Percentiles rank a stretch among this genome's conserved stretches.
phyloP scores from a whole-genome alignment of 108 stramenopile genomes.

The Nitzschia palea region DNA sequence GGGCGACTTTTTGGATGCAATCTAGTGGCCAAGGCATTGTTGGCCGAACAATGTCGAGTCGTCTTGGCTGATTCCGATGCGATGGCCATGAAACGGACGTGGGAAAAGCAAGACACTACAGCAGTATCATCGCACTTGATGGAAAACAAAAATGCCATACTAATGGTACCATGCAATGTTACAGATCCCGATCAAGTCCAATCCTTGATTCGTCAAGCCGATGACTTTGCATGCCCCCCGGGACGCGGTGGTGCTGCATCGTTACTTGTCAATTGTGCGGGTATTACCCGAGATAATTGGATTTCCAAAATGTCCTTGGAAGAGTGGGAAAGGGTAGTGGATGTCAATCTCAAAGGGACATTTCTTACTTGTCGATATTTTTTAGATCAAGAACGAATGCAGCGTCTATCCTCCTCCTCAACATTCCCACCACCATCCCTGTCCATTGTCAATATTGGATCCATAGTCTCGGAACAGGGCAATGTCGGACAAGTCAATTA shows the following conservation, averaged over 20 bases:
- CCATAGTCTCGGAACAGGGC: conserved; percentile 64
- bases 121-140: too few relatives aligned
- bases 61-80: conserved; percentile 41
- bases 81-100: conserved; percentile 8
- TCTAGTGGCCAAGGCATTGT: conserved; percentile 62
- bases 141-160: too few relatives aligned
- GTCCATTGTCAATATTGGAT: conserved; percentile 75
- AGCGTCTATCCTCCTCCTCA: neutral
- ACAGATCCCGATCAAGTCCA: conserved; percentile 46
- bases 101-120: too few relatives aligned
- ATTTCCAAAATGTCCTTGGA: conserved; percentile 66
- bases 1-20: too few relatives aligned
- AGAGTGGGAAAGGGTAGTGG: conserved; percentile 69
- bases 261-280: conserved; percentile 76
- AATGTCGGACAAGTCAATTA: conserved; percentile 85
- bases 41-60: conserved; percentile 51
- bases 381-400: conserved; percentile 35
- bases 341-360: conserved; percentile 86
- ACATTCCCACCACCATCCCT: neutral
- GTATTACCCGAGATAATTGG: conserved; percentile 73
- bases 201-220: conserved; percentile 29
- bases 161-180: conserved; percentile 53
- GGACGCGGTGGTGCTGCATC: conserved; percentile 32
- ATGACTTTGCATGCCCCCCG: neutral
- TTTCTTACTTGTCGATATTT: conserved; percentile 67